Evolutionary conservation across 768 basidiomycete genomes (phyloP), one percentile per base, ranked within the genome.

Genomic region (Pleurotus giganteus): DNA sequence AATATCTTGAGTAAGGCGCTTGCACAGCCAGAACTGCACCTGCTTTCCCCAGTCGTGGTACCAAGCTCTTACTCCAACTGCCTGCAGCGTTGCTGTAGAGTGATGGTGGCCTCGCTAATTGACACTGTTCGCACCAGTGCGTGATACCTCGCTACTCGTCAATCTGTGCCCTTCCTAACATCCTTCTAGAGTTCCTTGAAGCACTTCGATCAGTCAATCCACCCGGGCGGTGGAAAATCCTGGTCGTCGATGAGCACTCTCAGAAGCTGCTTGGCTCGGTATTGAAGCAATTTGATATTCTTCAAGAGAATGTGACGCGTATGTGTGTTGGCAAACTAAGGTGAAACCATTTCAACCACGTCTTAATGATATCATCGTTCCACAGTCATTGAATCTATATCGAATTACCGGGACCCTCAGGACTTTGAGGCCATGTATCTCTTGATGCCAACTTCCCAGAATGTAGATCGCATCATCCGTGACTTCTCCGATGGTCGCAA

Each of bases 291-390:
- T 94, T 91, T 63, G 96, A 99, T 68, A 90, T 98, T 54, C 71
- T 98, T 54, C 88, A 94, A 69, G 93, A 97, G 78, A 95, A 95
- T 76, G 93, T 98, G 39, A 97, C 94, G 43, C 81, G 96, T 97
- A 74, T 67, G 93, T 78, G 49, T 51, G 49, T 51, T 51, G 32
- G 34, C 36, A 49, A 44, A 49, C 36, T 50, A 36, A 19, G 28
- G 31, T 53, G 34, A 24, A 13, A 12, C 31, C 23, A 21, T 3
- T 50, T 41, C 23, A 45, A 56, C 36, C 9, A 13, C 37, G 12
- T 42, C 29, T 42, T 36, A 21, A 51, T 51, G 49, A 37, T 37
- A 66, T 32, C 28, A 27, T 42, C 46, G n/a, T 19, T 27, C 11
- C 31, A 13, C 69, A 99, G 96, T 92, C 65, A 91, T 98, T 69